These are phyloP conservation scores for Solidago caesia DNA, from an alignment of 129 eudicot genomes.

Conservation along the genomic window DNA sequence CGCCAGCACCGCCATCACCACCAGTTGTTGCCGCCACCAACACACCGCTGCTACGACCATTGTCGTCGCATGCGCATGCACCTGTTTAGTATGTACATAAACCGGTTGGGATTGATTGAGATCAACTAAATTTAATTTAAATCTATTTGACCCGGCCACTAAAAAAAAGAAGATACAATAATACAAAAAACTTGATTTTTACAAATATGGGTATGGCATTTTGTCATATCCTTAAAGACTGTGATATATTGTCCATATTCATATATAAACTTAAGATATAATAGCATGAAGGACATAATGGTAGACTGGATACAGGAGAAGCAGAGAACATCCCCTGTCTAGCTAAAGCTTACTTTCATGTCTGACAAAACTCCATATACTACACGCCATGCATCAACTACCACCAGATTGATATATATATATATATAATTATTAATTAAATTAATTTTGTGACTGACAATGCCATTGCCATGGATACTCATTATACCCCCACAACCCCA, in stretches of 20 bases:
- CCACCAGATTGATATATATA: constrained; percentile 19
- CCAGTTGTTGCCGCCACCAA: too few species aligned
- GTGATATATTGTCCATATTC: neutral
- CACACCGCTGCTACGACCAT: too few species aligned
- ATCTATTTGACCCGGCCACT: too few species aligned
- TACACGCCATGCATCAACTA: constrained; percentile 27
- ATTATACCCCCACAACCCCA: constrained; percentile 25
- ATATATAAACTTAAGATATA: neutral
- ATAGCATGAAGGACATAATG: constrained; percentile 5
- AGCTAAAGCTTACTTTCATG: constrained; percentile 9
- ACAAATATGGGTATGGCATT: neutral
- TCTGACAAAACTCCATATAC: constrained; percentile 35
- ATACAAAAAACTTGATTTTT: too few species aligned
- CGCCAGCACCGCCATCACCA: too few species aligned
- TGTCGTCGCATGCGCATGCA: too few species aligned
- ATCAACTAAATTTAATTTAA: too few species aligned
- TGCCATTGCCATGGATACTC: constrained; percentile 20
- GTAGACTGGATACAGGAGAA: constrained; percentile 6
- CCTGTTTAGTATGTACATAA: too few species aligned
- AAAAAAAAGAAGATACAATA: too few species aligned
- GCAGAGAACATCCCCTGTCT: constrained; percentile 18
- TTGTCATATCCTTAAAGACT: neutral
- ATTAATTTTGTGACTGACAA: constrained; percentile 27
- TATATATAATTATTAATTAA: neutral
- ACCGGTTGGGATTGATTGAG: too few species aligned